phyloP scores from a whole-genome alignment of 371 early-diverging fungal species.

The Gilbertella persicaria region DNA sequence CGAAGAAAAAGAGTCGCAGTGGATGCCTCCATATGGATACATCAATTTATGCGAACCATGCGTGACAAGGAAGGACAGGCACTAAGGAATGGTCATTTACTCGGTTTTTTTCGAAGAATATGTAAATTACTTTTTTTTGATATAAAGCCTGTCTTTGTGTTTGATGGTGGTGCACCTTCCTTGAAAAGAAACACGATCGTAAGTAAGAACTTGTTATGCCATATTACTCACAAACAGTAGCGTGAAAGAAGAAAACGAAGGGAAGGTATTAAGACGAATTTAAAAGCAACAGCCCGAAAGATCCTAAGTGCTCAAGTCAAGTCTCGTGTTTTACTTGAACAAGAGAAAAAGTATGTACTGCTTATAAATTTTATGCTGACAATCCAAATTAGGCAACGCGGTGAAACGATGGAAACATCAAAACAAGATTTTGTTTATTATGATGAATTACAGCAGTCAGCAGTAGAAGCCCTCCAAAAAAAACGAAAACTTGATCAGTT shows the following conservation, averaged over 20 bases:
- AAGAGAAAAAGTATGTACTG: constrained; percentile 45
- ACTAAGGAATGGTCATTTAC: constrained; percentile 79
- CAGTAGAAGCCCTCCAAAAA: constrained; percentile 28
- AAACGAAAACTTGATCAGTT: constrained; percentile 71
- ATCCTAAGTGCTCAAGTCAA: constrained; percentile 80
- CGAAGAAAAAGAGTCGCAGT: constrained; percentile 79
- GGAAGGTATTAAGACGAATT: constrained; percentile 53
- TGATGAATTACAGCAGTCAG: constrained; percentile 32
- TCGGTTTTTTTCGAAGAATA: constrained; percentile 94
- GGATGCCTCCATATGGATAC: constrained; percentile 97
- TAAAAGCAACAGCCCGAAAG: constrained; percentile 80
- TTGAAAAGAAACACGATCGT: constrained; percentile 83
- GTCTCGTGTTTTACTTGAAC: constrained; percentile 55
- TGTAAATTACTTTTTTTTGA: constrained; percentile 92
- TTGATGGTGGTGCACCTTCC: constrained; percentile 90
- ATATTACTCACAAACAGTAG: constrained; percentile 27
- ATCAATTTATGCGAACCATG: constrained; percentile 94
- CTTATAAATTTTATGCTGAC: neutral
- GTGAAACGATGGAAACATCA: constrained; percentile 16
- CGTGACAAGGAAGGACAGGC: constrained; percentile 85
- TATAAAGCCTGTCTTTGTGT: constrained; percentile 94
- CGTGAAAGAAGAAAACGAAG: constrained; percentile 55
- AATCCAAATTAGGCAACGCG: constrained; percentile 3
- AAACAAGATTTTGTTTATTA: constrained; percentile 39
- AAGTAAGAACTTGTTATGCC: constrained; percentile 16